Conservation (phyloP, 108 stramenopile genomes). For the Nannochloropsis gaditana region DNA sequence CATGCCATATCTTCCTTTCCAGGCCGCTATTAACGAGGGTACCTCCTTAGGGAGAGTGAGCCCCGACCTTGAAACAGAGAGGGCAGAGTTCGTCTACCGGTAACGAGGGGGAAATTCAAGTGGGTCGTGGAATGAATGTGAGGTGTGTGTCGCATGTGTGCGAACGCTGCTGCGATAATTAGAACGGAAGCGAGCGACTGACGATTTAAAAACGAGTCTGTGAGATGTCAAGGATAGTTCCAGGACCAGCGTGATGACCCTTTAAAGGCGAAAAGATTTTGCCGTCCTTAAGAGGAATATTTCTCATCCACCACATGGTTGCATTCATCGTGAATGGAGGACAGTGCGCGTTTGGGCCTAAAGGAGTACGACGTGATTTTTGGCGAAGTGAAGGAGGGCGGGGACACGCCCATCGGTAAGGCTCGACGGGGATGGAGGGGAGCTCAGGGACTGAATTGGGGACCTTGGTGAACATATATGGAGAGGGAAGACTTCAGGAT, state of each 20-base stretch:
- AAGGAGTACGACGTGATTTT: conserved; percentile 20
- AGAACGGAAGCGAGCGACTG: too few relatives aligned
- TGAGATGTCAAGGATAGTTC: too few relatives aligned
- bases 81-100: not conserved
- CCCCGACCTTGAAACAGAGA: not conserved
- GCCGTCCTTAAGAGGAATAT: too few relatives aligned
- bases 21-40: conserved; percentile 39
- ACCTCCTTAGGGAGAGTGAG: conserved; percentile 19
- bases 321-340: too few relatives aligned
- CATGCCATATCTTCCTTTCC: not conserved
- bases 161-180: too few relatives aligned
- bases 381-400: not conserved
- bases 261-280: too few relatives aligned
- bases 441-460: not conserved
- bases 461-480: not conserved
- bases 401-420: not conserved
- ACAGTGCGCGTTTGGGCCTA: not conserved
- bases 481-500: not conserved
- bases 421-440: not conserved
- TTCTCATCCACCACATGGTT: too few relatives aligned
- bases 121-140: not conserved
- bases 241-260: too few relatives aligned
- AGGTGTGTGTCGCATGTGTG: too few relatives aligned
- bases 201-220: too few relatives aligned
- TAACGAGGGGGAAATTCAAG: not conserved